Conservation (phyloP, 2,329 filamentous ascomycete genomes). For the Cyphellophora europaea region DNA sequence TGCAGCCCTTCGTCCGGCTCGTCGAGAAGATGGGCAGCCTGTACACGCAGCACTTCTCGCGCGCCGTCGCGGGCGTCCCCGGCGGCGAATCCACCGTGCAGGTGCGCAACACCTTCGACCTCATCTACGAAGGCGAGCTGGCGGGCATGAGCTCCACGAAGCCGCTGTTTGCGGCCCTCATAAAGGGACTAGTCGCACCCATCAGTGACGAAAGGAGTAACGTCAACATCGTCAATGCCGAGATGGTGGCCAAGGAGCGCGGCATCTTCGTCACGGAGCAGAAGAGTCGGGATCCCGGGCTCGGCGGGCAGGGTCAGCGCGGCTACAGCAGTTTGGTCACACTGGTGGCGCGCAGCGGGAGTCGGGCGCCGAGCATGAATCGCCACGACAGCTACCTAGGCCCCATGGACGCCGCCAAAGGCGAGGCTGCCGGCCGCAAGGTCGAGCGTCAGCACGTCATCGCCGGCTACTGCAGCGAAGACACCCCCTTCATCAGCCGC, state of each 20-base stretch:
- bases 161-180: conserved; percentile 66
- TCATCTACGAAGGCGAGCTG: conserved; percentile 68
- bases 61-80: conserved; percentile 16
- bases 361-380: conserved; percentile 27
- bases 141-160: conserved; percentile 64
- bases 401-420: background rate
- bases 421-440: conserved; percentile 1
- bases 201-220: conserved; percentile 60
- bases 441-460: conserved; percentile 42
- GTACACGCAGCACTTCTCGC: conserved; percentile 65
- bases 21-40: conserved; percentile 71
- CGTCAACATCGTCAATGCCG: conserved; percentile 77
- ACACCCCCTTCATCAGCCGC: conserved; percentile 54
- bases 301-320: conserved; percentile 34
- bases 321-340: conserved; percentile 65
- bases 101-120: conserved; percentile 61
- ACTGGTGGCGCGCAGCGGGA: conserved; percentile 43
- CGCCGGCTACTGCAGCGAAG: conserved; percentile 28
- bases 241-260: conserved; percentile 64
- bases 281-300: conserved; percentile 46
- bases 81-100: conserved; percentile 14
- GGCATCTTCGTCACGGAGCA: conserved; percentile 71
- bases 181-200: conserved; percentile 64
- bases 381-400: conserved; percentile 16
- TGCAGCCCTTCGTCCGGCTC: conserved; percentile 67